phyloP scores from a whole-genome alignment of 805 yeast species.

The Alloascoidea africana region DNA sequence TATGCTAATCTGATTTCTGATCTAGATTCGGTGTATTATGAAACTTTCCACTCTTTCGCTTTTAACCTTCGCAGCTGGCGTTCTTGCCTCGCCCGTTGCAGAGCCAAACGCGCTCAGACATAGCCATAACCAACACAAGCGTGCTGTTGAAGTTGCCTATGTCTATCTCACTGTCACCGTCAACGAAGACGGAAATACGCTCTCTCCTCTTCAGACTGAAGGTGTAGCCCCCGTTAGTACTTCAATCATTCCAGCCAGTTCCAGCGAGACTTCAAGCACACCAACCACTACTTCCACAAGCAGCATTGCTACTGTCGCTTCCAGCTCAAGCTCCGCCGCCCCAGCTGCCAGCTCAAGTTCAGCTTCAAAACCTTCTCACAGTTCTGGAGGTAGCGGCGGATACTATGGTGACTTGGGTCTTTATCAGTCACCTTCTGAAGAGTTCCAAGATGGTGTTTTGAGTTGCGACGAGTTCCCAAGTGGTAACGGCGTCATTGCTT shows the following conservation, averaged over 20 bases:
- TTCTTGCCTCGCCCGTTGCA: conserved; percentile 6
- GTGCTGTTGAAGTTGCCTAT: too few species aligned
- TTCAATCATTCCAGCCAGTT: too few species aligned
- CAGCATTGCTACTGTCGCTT: conserved; percentile 16
- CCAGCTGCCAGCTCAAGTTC: conserved; percentile 18
- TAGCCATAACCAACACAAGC: too few species aligned
- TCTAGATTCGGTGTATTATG: too few species aligned
- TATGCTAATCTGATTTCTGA: too few species aligned
- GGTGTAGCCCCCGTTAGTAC: too few species aligned
- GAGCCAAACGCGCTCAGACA: conserved; percentile 20
- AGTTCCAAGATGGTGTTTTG: conserved; percentile 60
- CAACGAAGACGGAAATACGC: too few species aligned
- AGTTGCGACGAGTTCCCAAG: conserved; percentile 59
- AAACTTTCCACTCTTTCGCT: neutral
- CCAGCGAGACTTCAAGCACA: too few species aligned
- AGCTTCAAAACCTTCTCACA: too few species aligned
- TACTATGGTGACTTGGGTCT: conserved; percentile 39
- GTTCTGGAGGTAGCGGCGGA: too few species aligned
- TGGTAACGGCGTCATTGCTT: conserved; percentile 71
- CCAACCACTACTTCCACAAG: conserved; percentile 11
- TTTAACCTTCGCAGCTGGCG: neutral
- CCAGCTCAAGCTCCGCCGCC: conserved; percentile 19
- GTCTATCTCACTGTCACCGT: too few species aligned
- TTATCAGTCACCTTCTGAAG: conserved; percentile 38
- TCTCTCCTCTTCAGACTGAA: too few species aligned